Percentiles rank a stretch among this genome's conserved stretches.
Conservation (phyloP, 768 basidiomycete genomes). For the Leccinellum rugosiceps region DNA sequence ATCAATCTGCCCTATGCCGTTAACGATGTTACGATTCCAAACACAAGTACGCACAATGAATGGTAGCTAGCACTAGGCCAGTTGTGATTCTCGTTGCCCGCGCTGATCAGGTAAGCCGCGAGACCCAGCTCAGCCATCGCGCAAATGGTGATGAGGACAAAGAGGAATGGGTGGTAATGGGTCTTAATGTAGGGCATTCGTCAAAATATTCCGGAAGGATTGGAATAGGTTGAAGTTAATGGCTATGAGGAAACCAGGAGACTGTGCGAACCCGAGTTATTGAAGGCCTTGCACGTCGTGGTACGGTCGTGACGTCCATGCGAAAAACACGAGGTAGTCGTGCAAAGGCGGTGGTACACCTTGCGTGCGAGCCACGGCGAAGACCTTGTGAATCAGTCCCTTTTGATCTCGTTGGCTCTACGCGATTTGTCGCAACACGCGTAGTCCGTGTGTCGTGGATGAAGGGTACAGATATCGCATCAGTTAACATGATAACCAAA, state of each 20-base stretch:
- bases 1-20: slow-evolving; percentile 41
- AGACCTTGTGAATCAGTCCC: slow-evolving; percentile 4
- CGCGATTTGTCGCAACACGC: slow-evolving; percentile 12
- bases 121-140: slow-evolving; percentile 74
- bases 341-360: slow-evolving; percentile 6
- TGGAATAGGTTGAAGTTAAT: slow-evolving; percentile 10
- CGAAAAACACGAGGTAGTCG: slow-evolving; percentile 31
- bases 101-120: slow-evolving; percentile 67
- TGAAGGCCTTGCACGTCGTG: slow-evolving; percentile 22
- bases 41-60: slow-evolving; percentile 46
- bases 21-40: slow-evolving; percentile 1
- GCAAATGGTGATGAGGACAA: slow-evolving; percentile 60
- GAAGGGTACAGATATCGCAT: slow-evolving; percentile 4
- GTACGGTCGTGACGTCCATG: slow-evolving; percentile 28
- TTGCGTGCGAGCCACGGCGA: neutral
- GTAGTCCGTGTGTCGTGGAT: slow-evolving; percentile 11
- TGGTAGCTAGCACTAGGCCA: slow-evolving; percentile 66
- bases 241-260: slow-evolving; percentile 10
- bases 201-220: slow-evolving; percentile 8
- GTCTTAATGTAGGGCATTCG: slow-evolving; percentile 45
- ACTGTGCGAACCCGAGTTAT: slow-evolving; percentile 10
- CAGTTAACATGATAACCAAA: slow-evolving; percentile 7
- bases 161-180: slow-evolving; percentile 60
- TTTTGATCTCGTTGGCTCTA: slow-evolving; percentile 9
- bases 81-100: slow-evolving; percentile 57